These are phyloP conservation scores for Flaveria robusta DNA, from an alignment of 129 eudicot species.

Conservation along the genomic window DNA sequence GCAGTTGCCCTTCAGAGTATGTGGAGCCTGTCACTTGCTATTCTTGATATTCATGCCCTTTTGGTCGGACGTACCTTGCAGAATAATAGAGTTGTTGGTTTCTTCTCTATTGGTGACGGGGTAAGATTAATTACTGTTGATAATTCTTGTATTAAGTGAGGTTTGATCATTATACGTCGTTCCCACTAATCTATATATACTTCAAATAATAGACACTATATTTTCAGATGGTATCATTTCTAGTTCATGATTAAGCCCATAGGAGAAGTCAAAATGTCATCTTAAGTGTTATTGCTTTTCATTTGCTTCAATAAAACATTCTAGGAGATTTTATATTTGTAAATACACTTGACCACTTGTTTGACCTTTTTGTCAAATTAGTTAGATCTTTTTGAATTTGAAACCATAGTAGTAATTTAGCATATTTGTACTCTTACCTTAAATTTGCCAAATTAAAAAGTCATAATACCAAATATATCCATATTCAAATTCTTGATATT, in stretches of 20 bases:
- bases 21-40: conserved; percentile 79
- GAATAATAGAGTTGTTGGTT: conserved; percentile 60
- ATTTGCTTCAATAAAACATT: not conserved
- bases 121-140: conserved; percentile 43
- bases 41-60: conserved; percentile 75
- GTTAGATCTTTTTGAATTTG: too few relatives aligned
- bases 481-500: not conserved
- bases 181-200: not conserved
- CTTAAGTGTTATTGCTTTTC: not conserved
- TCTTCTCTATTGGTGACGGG: conserved; percentile 86
- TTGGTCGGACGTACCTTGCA: conserved; percentile 84
- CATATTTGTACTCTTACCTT: not conserved
- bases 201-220: not conserved
- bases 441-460: not conserved
- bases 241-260: not conserved
- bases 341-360: not conserved
- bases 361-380: not conserved
- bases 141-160: not conserved
- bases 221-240: not conserved
- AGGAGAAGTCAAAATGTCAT: not conserved
- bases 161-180: conserved; percentile 8
- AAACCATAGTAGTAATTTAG: too few relatives aligned
- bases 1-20: conserved; percentile 84
- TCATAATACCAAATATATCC: not conserved
- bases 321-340: not conserved